Evolutionary conservation across 1,284 basidiomycete species (phyloP).

Genomic region (Ustilago xerochloae): DNA sequence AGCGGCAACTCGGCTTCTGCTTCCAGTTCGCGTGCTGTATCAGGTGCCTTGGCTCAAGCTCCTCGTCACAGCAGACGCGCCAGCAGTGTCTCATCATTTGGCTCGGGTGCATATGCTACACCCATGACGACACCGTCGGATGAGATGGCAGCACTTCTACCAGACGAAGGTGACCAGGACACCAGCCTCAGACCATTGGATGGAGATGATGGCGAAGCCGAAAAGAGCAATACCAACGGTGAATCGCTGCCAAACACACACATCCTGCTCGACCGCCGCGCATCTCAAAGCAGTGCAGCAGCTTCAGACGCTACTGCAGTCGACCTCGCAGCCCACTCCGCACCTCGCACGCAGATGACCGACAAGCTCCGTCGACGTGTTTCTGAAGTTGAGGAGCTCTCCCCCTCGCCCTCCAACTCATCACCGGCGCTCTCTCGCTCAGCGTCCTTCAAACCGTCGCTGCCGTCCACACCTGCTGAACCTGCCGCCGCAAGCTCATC

Average conservation of each 20-base stretch:
- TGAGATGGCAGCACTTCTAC: conserved; percentile 46
- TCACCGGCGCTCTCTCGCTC: conserved; percentile 40
- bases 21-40: conserved; percentile 22
- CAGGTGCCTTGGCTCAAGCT: conserved; percentile 11
- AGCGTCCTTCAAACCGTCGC: conserved; percentile 29
- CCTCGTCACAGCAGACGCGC: conserved; percentile 43
- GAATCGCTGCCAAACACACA: conserved; percentile 3
- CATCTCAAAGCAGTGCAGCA: conserved; percentile 38
- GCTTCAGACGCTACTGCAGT: conserved; percentile 44
- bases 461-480: conserved; percentile 11
- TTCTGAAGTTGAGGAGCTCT: conserved; percentile 43
- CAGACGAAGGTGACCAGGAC: conserved; percentile 34
- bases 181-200: conserved; percentile 30
- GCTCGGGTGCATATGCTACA: conserved; percentile 48
- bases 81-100: conserved; percentile 48
- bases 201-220: conserved; percentile 7
- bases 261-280: conserved; percentile 8
- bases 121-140: conserved; percentile 52
- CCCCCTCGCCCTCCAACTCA: conserved; percentile 27
- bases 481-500: conserved; percentile 1
- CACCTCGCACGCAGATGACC: conserved; percentile 9
- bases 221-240: neutral
- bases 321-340: conserved; percentile 28
- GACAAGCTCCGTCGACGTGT: conserved; percentile 18
- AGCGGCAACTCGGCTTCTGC: conserved; percentile 1